Evolutionary conservation across 768 basidiomycete genomes (phyloP).

Genomic region (Calocybe cyanea): DNA sequence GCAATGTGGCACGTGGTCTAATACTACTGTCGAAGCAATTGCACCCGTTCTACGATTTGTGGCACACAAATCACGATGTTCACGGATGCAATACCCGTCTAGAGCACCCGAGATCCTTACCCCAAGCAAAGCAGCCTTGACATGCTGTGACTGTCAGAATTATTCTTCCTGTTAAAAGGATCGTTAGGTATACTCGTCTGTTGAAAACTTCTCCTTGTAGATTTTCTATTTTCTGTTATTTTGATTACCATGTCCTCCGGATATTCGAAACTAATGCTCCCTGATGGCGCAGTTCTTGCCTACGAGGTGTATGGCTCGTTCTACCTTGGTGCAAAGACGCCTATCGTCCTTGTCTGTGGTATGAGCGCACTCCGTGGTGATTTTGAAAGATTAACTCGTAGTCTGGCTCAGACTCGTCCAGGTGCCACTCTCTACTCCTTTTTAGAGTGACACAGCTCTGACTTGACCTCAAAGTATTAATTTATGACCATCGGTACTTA

Average conservation of each 20-base stretch:
- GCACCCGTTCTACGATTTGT: slow-evolving; percentile 3
- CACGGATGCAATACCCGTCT: slow-evolving; percentile 11
- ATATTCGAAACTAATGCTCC: slow-evolving; percentile 25
- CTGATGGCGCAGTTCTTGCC: slow-evolving; percentile 40
- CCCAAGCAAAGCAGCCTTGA: slow-evolving; percentile 3
- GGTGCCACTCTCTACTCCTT: slow-evolving; percentile 23
- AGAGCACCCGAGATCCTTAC: slow-evolving; percentile 8
- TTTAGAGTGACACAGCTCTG: not conserved
- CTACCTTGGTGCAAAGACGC: slow-evolving; percentile 26
- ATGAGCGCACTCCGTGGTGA: slow-evolving; percentile 37
- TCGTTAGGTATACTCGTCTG: not conserved
- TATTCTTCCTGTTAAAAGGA: slow-evolving; percentile 4
- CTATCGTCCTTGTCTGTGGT: slow-evolving; percentile 41
- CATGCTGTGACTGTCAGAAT: slow-evolving; percentile 2
- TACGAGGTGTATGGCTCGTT: slow-evolving; percentile 40
- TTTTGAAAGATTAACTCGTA: slow-evolving; percentile 31
- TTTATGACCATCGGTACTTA: slow-evolving; percentile 38
- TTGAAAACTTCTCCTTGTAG: too few species aligned
- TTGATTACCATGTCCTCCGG: slow-evolving; percentile 18
- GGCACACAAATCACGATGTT: not conserved
- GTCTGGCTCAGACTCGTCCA: slow-evolving; percentile 33
- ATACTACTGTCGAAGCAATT: slow-evolving; percentile 3
- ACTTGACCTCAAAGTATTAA: slow-evolving; percentile 27
- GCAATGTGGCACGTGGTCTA: slow-evolving; percentile 1
- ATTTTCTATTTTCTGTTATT: too few species aligned